Percentiles rank a stretch among this genome's conserved stretches.
phyloP scores from a whole-genome alignment of 2,329 filamentous ascomycete genomes.

The Ceratocystiopsis brevicomis region DNA sequence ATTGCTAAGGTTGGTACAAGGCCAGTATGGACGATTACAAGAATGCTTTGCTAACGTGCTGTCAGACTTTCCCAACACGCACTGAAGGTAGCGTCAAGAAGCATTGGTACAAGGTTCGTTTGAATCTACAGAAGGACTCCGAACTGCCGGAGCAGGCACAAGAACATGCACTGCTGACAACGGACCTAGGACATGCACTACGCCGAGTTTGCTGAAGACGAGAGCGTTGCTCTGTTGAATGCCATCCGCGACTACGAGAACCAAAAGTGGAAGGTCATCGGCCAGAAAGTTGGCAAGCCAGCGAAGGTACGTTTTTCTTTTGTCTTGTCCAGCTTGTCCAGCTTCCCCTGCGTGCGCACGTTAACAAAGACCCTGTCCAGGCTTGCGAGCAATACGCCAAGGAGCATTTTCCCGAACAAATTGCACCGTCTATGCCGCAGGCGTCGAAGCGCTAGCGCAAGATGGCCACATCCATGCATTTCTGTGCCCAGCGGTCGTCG shows the following conservation, averaged over 20 bases:
- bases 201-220: slow-evolving; percentile 92
- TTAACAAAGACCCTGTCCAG: background rate
- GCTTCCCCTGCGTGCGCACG: too few relatives aligned
- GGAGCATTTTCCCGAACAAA: slow-evolving; percentile 53
- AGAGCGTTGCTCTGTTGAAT: slow-evolving; percentile 66
- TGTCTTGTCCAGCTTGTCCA: background rate
- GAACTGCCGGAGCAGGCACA: background rate
- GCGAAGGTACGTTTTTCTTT: slow-evolving; percentile 47
- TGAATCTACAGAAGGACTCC: background rate
- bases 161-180: background rate
- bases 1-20: slow-evolving; percentile 65
- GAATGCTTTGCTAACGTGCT: background rate
- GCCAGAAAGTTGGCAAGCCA: slow-evolving; percentile 90
- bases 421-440: slow-evolving; percentile 11
- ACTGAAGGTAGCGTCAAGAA: slow-evolving; percentile 98
- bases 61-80: slow-evolving; percentile 69
- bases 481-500: too few relatives aligned
- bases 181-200: slow-evolving; percentile 81
- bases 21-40: too few relatives aligned
- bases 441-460: too few relatives aligned
- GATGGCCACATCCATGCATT: too few relatives aligned
- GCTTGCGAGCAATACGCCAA: slow-evolving; percentile 70
- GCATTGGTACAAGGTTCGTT: slow-evolving; percentile 87
- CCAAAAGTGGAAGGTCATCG: slow-evolving; percentile 97
- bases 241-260: slow-evolving; percentile 98